Evolutionary conservation across 2,329 filamentous ascomycete genomes (phyloP), one percentile per base, ranked within the genome.

Genomic region (Periconia sp.): DNA sequence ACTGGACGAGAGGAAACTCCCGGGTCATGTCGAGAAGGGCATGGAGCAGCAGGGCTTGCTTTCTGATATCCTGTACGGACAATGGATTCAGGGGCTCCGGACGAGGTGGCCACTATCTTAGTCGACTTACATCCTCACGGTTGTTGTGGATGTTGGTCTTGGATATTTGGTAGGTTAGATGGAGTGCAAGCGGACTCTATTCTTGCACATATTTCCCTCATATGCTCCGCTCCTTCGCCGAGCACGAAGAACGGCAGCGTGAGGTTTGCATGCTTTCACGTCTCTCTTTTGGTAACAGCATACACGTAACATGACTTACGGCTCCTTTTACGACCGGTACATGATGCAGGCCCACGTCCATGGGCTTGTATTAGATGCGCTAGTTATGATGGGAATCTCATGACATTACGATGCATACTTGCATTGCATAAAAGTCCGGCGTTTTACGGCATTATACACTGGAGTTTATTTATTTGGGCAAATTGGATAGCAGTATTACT

Each of bases 11-110:
- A 75, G 72, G 61, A 78, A 79, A 54, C 70, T 85, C 53, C 83
- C 82, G 1, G 84, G 80, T 9, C 76, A 81, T 51, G 67, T 75
- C 34, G 73, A 79, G 43, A 80, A 84, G 1, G 92, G 91, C 2
- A 92, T 96, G 89, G 92, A 96, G 70, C 92, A 96, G 71, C 88
- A 87, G 54, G 89, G 90, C 63, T 84, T 95, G 65, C 78, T 97
- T 25, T 89, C 89, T 1, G 91, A 96, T 67, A 89, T 95, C 15
- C 80, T 99, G 15, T 97, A 96, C 72, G 84, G 86, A 12, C 83
- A 92, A 30, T 99, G 94, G 94, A 84, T 86, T 3, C 89, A 95
- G 45, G 91, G 90, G 2, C 74, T 97, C 58, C 84, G 85, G 52
- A 61, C 49, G 19, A 57, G 74, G 31, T 79, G 76, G 76, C 64